Conservation (phyloP, 2,329 filamentous ascomycete species). For the Periconia sp. region DNA sequence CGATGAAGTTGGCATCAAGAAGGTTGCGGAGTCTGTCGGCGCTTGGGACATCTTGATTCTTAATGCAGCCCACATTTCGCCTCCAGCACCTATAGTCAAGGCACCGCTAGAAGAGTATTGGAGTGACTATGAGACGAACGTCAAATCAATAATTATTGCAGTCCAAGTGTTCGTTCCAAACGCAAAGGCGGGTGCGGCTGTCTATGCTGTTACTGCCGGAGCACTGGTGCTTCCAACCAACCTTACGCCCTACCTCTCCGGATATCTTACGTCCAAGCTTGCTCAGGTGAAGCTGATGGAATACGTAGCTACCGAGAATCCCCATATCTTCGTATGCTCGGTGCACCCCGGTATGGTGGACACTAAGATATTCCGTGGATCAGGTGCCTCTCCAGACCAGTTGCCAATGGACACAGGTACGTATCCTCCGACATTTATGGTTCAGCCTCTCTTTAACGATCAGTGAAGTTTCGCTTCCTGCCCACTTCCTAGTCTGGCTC, state of each 20-base stretch:
- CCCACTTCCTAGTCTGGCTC: conserved; percentile 17
- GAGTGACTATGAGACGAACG: conserved; percentile 27
- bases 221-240: conserved; percentile 14
- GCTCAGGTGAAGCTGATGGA: conserved; percentile 39
- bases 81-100: conserved; percentile 11
- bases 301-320: conserved; percentile 40
- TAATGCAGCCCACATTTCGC: conserved; percentile 19
- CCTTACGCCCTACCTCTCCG: conserved; percentile 21
- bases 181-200: conserved; percentile 6
- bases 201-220: conserved; percentile 9
- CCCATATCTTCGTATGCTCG: conserved; percentile 36
- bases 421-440: conserved; percentile 1
- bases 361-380: conserved; percentile 29
- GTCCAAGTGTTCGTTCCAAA: conserved; percentile 22
- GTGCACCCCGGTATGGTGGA: conserved; percentile 46
- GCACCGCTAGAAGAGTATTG: conserved; percentile 22
- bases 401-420: conserved; percentile 26
- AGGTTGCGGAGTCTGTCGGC: conserved; percentile 17
- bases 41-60: conserved; percentile 29
- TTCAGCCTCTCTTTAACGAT: background rate
- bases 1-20: conserved; percentile 15
- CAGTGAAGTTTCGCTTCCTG: conserved; percentile 4
- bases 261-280: conserved; percentile 44
- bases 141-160: conserved; percentile 22
- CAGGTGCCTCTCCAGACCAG: conserved; percentile 11